phyloP scores from a whole-genome alignment of 176 grass and related monocot genomes.

The Guadua angustifolia region DNA sequence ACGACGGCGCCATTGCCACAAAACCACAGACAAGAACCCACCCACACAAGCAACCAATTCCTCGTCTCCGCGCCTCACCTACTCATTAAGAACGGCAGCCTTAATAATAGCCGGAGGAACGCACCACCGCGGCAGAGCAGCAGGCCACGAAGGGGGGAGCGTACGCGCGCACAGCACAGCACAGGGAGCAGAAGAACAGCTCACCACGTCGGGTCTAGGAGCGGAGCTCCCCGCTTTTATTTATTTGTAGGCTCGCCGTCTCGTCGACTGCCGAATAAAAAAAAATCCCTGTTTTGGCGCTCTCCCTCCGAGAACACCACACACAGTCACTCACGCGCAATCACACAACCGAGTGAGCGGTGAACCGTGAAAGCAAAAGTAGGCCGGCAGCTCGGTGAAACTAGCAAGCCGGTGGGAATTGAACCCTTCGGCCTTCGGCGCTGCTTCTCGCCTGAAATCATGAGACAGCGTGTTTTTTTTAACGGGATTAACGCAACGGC shows the following conservation, averaged over 20 bases:
- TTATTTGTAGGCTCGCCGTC: not conserved
- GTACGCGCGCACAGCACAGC: not conserved
- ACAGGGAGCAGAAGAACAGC: slow-evolving; percentile 45
- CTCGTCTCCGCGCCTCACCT: not conserved
- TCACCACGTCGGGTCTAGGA: slow-evolving; percentile 61
- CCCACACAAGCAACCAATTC: not conserved
- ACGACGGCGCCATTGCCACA: slow-evolving; percentile 44
- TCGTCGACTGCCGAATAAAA: slow-evolving; percentile 39
- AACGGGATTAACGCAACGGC: not conserved
- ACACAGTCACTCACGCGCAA: not conserved
- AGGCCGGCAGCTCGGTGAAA: not conserved
- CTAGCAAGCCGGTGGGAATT: not conserved
- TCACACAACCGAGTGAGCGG: not conserved
- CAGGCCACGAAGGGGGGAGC: slow-evolving; percentile 19
- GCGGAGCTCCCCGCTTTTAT: slow-evolving; percentile 41
- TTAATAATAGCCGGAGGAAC: slow-evolving; percentile 32
- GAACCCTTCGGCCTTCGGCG: too few relatives aligned
- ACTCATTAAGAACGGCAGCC: slow-evolving; percentile 35
- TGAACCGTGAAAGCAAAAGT: not conserved
- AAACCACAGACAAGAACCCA: not conserved
- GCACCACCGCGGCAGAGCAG: slow-evolving; percentile 31
- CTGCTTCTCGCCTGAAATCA: not conserved
- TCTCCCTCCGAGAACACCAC: not conserved
- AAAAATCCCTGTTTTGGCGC: slow-evolving; percentile 35
- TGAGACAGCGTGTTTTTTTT: not conserved